Evolutionary conservation across 805 yeast genomes (phyloP).

Genomic region (Saturnispora silvae): DNA sequence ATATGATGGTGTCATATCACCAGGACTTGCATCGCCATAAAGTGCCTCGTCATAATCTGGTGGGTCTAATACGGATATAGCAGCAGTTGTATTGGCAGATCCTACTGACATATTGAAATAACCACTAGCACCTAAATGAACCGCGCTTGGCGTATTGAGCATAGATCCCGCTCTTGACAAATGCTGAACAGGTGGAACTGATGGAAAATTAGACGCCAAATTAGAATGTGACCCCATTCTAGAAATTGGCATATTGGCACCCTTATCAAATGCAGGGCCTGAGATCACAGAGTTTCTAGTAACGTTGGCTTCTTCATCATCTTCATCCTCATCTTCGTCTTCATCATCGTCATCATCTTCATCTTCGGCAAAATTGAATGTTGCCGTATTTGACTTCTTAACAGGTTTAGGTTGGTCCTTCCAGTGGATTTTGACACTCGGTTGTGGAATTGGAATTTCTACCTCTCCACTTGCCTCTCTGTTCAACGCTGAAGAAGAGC

Average conservation of each 20-base stretch:
- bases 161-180: slow-evolving; percentile 51
- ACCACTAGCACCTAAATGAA: slow-evolving; percentile 1
- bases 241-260: slow-evolving; percentile 15
- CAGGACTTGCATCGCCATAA: slow-evolving; percentile 36
- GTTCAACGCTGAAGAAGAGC: too few relatives aligned
- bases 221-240: slow-evolving; percentile 6
- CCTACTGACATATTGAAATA: slow-evolving; percentile 1
- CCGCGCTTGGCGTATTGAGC: slow-evolving; percentile 15
- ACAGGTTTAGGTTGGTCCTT: background rate
- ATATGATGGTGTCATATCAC: slow-evolving; percentile 65
- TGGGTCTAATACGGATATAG: slow-evolving; percentile 38
- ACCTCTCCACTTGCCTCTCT: background rate
- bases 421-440: background rate
- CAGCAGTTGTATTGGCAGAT: background rate
- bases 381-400: background rate
- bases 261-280: slow-evolving; percentile 18
- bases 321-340: background rate
- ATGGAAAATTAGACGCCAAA: background rate
- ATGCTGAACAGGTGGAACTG: slow-evolving; percentile 43
- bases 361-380: slow-evolving; percentile 8
- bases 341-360: slow-evolving; percentile 2
- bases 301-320: background rate
- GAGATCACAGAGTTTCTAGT: slow-evolving; percentile 7
- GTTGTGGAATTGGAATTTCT: background rate
- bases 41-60: slow-evolving; percentile 82